Evolutionary conservation across 2,329 filamentous ascomycete genomes (phyloP).

Genomic region (Myriosclerotinia scirpicola): DNA sequence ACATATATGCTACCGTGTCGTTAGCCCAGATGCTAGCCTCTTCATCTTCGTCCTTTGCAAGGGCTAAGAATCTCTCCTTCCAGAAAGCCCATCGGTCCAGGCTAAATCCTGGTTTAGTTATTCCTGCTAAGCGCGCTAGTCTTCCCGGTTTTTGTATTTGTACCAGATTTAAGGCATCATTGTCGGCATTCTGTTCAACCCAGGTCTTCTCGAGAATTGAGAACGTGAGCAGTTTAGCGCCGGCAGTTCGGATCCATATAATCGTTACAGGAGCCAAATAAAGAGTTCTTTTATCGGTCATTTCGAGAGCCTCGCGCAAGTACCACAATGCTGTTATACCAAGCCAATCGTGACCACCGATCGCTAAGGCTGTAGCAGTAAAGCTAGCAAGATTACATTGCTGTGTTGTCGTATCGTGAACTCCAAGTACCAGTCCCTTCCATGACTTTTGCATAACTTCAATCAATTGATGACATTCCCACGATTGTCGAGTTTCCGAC

Average conservation of each 20-base stretch:
- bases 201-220: background rate
- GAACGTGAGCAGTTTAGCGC: background rate
- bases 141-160: background rate
- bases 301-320: background rate
- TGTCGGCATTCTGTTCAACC: background rate
- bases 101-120: background rate
- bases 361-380: background rate
- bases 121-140: background rate
- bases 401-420: background rate
- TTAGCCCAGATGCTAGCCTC: background rate
- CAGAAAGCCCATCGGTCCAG: background rate
- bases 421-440: background rate
- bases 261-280: background rate
- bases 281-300: background rate
- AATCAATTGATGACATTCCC: background rate
- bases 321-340: background rate
- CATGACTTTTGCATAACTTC: background rate
- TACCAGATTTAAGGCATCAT: background rate
- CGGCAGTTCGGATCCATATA: background rate
- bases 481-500: background rate
- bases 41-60: background rate
- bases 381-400: constrained; percentile 1
- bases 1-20: background rate
- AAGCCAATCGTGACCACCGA: background rate
- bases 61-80: background rate